Evolutionary conservation across 2,329 filamentous ascomycete species (phyloP).

Genomic region (Cercospora sesami): DNA sequence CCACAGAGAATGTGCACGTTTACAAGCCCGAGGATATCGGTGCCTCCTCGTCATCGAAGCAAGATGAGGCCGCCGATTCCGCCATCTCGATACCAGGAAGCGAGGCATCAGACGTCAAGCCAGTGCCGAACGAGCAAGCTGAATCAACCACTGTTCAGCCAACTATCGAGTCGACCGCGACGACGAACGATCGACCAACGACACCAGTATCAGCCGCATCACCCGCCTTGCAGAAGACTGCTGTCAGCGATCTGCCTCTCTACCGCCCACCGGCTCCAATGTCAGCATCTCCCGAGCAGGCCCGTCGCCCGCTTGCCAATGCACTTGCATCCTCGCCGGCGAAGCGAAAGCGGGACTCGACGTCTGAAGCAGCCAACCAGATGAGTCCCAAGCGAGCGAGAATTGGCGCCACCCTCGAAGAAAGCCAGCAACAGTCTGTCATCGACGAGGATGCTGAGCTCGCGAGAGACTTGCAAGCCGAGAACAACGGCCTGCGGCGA

Average conservation of each 20-base stretch:
- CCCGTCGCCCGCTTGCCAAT: conserved; percentile 27
- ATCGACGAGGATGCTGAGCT: conserved; percentile 21
- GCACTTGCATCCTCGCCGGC: conserved; percentile 12
- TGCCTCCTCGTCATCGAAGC: conserved; percentile 19
- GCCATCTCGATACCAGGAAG: conserved; percentile 33
- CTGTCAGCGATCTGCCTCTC: conserved; percentile 29
- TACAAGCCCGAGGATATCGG: conserved; percentile 26
- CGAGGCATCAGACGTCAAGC: conserved; percentile 24
- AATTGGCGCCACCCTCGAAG: conserved; percentile 9
- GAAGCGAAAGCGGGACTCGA: conserved; percentile 32
- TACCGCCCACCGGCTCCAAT: conserved; percentile 34
- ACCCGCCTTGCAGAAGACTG: conserved; percentile 20
- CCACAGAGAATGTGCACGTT: conserved; percentile 22
- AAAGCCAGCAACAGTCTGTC: conserved; percentile 2
- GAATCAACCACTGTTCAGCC: conserved; percentile 8
- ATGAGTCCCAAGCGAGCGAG: conserved; percentile 20
- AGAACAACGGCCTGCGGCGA: conserved; percentile 25
- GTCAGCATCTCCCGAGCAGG: conserved; percentile 35
- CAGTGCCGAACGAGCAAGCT: background rate
- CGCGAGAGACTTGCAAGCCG: conserved; percentile 24
- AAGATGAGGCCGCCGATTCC: conserved; percentile 37
- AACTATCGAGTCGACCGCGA: conserved; percentile 10
- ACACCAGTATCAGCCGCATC: conserved; percentile 12
- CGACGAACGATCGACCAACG: background rate
- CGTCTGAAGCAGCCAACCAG: conserved; percentile 14